These are phyloP conservation scores for Leccinellum luteum DNA, from an alignment of 768 basidiomycete species.

Conservation along the genomic window DNA sequence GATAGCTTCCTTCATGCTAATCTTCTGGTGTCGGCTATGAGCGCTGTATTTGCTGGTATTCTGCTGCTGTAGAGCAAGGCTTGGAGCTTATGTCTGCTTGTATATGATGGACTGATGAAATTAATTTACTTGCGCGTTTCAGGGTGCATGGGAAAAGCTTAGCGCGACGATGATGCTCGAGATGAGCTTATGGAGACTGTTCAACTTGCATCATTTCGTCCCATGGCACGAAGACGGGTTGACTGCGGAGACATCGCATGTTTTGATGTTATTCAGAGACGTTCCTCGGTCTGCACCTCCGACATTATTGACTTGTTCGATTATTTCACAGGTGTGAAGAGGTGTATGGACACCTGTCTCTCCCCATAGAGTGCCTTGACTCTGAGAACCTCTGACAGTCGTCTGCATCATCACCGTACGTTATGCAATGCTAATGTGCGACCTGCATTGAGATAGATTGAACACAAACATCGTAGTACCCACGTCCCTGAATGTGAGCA, in stretches of 20 bases:
- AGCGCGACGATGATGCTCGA: not conserved
- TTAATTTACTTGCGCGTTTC: slow-evolving; percentile 1
- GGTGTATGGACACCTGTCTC: not conserved
- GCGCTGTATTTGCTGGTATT: slow-evolving; percentile 9
- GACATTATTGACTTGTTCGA: not conserved
- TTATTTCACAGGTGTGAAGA: not conserved
- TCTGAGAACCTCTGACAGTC: not conserved
- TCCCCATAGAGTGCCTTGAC: not conserved
- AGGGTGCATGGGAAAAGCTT: not conserved
- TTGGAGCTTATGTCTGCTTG: not conserved
- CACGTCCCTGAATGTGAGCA: not conserved
- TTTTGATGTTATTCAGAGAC: not conserved
- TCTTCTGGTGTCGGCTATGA: slow-evolving; percentile 6
- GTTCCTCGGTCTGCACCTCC: not conserved
- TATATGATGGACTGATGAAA: slow-evolving; percentile 1
- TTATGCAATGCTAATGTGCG: not conserved
- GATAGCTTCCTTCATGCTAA: not conserved
- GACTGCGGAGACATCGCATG: not conserved
- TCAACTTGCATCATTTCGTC: not conserved
- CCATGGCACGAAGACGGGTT: not conserved
- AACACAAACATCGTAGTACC: not conserved
- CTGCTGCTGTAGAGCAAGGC: slow-evolving; percentile 14
- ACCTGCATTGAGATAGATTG: not conserved
- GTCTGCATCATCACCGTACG: not conserved
- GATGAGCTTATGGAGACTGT: not conserved